Percentiles rank a stretch among this genome's conserved stretches.
Evolutionary conservation across 1,139 yeast genomes (phyloP).

Genomic region (Yamadazyma jaroonii): DNA sequence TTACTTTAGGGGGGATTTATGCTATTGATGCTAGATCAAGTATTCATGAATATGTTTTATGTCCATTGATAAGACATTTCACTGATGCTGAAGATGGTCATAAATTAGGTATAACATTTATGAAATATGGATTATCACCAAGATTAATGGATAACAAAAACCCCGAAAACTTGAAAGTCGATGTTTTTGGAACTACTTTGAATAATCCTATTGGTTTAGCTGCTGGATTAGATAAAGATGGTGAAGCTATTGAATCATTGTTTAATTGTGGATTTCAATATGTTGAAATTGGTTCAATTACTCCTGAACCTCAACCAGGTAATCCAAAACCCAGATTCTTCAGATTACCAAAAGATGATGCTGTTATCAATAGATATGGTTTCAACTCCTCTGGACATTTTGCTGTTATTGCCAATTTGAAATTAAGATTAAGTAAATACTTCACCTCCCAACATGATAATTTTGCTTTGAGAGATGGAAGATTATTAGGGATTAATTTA

Average conservation of each 20-base stretch:
- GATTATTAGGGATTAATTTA: constrained; percentile 74
- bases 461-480: constrained; percentile 64
- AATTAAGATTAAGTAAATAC: constrained; percentile 53
- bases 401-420: constrained; percentile 63
- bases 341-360: constrained; percentile 79
- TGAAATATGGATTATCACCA: constrained; percentile 73
- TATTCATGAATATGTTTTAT: constrained; percentile 71
- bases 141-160: constrained; percentile 46
- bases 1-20: constrained; percentile 35
- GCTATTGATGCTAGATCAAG: constrained; percentile 77
- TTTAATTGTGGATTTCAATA: constrained; percentile 80
- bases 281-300: constrained; percentile 90
- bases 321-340: constrained; percentile 89
- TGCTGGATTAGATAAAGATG: constrained; percentile 95
- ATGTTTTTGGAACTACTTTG: constrained; percentile 62
- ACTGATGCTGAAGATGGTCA: constrained; percentile 89
- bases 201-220: constrained; percentile 87
- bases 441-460: constrained; percentile 40
- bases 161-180: constrained; percentile 50
- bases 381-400: constrained; percentile 91
- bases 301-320: constrained; percentile 93
- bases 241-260: constrained; percentile 85
- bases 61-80: constrained; percentile 70
- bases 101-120: constrained; percentile 61
- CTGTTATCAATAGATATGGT: constrained; percentile 92